Evolutionary conservation across 129 eudicot species (phyloP).

Genomic region (Calendula officinalis): DNA sequence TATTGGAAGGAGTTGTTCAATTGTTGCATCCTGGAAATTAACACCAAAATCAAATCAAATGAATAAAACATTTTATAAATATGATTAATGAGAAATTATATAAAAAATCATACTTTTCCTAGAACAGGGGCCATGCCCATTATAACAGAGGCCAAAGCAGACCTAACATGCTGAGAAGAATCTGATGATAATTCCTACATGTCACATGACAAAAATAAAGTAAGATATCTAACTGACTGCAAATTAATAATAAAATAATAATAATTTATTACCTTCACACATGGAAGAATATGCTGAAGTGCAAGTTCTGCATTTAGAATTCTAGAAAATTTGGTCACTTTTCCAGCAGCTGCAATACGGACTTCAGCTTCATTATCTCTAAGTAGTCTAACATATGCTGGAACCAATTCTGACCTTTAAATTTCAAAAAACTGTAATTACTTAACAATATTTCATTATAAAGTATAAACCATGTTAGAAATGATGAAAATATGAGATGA

Average conservation of each 20-base stretch:
- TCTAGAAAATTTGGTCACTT: background rate
- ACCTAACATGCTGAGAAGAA: constrained; percentile 97
- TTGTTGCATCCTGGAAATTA: background rate
- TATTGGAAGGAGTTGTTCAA: no score
- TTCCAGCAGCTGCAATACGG: background rate
- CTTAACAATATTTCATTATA: no score
- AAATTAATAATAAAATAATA: no score
- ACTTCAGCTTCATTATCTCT: no score
- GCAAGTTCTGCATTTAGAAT: background rate
- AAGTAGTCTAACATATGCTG: background rate
- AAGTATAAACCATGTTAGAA: no score
- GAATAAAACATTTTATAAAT: no score
- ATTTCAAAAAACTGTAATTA: no score
- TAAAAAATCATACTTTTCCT: background rate
- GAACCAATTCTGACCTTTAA: background rate
- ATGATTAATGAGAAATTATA: background rate
- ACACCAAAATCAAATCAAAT: no score
- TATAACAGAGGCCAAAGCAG: constrained; percentile 94
- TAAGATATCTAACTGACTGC: background rate
- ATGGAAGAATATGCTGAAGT: background rate
- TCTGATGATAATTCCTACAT: constrained; percentile 86
- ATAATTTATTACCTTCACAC: background rate
- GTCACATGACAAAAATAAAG: background rate
- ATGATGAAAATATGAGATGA: no score
- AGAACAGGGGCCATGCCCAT: constrained; percentile 53